Evolutionary conservation across 176 grass and related monocot species (phyloP), one percentile per base, ranked within the genome.

Genomic region (Bothriochloa decipiens): DNA sequence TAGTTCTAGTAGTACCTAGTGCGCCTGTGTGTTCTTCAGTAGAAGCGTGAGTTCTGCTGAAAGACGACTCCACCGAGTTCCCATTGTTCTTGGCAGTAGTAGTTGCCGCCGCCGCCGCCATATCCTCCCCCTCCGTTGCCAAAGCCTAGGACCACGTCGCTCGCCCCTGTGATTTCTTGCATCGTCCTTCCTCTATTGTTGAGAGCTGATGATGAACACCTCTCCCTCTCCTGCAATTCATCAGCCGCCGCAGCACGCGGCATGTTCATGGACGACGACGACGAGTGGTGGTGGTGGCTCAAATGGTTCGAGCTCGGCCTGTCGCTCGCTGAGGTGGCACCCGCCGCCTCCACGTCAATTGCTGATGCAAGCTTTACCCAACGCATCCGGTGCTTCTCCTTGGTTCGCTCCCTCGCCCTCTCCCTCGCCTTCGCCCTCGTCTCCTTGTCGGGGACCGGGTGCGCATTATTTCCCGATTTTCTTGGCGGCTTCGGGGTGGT

Each of bases 401-500:
- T 93, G 6, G 96, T 98, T 70, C 96, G 63, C 90, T 97, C 94
- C 72, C 92, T 89, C 28, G 94, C 94, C 81, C 94, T 88, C 81
- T 93, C 93, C 85, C 96, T 88, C 7, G 93, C 96, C 90, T 91
- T 95, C 0, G 91, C 87, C 81, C 96, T 79, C 39, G 87, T 64
- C 70, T 98, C 96, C 80, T 91, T 93, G 77, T 90, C 96, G 13
- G 83, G 78, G 22, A 78, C 81, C 17, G 81, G 83, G 85, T 93
- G 83, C 20, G 77, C 50, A 49, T 46, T 82, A 69, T 63, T 84
- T 26, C 28, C 75, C 2, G 43, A 49, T 79, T 83, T 86, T 57
- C 87, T 91, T 15, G 74, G 68, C 11, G 87, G 76, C 76, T 93
- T 90, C 4, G 80, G 68, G 39, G 40, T 75, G 62, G 84, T 23